Percentiles rank a stretch among this genome's conserved stretches.
These are phyloP conservation scores for Allomyces macrogynus DNA, from an alignment of 192 early-diverging fungal species.

Conservation along the genomic window DNA sequence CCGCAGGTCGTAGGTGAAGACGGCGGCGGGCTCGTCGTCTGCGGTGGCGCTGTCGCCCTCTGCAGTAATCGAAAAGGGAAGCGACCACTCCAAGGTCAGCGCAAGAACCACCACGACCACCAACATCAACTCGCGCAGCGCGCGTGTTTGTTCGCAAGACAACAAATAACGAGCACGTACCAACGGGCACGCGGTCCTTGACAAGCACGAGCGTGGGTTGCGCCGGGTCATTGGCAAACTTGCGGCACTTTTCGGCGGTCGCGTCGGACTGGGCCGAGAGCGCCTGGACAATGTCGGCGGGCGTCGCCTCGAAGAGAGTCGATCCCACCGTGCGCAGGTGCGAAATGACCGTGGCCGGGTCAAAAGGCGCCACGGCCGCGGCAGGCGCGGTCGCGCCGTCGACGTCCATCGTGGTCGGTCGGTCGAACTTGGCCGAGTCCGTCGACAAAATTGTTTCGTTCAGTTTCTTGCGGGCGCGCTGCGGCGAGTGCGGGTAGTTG, in stretches of 20 bases:
- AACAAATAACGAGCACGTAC: no score
- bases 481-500: no score
- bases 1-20: constrained; percentile 26
- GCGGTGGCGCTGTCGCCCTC: neutral
- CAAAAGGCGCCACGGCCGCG: neutral
- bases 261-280: constrained; percentile 45
- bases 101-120: no score
- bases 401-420: no score
- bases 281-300: constrained; percentile 28
- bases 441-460: no score
- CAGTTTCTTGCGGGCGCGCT: no score
- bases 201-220: constrained; percentile 53
- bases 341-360: neutral
- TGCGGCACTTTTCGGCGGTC: constrained; percentile 36
- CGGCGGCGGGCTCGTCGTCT: neutral
- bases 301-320: neutral
- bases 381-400: neutral
- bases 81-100: no score
- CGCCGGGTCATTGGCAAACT: constrained; percentile 56
- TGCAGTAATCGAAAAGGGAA: neutral
- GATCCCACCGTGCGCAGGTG: neutral
- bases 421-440: no score
- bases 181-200: constrained; percentile 32
- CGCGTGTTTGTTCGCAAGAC: no score
- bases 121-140: no score